phyloP scores from a whole-genome alignment of 164 flowering plant species.

The Chimonanthus salicifolius region DNA sequence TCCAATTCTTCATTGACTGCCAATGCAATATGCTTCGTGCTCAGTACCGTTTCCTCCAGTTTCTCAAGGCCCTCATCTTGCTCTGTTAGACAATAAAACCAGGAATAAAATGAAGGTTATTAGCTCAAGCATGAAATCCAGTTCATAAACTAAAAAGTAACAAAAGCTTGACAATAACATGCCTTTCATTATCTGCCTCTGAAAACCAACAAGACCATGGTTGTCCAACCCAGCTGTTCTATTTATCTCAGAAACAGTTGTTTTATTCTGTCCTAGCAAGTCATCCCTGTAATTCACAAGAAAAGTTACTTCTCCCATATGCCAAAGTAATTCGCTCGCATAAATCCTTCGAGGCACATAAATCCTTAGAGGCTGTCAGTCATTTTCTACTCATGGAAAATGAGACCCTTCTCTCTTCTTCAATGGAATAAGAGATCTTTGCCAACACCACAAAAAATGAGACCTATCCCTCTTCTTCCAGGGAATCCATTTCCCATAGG shows the following conservation, averaged over 20 bases:
- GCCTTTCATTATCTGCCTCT: slow-evolving; percentile 86
- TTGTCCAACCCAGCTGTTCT: slow-evolving; percentile 72
- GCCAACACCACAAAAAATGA: no score
- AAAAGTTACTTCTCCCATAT: not conserved
- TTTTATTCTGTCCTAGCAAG: slow-evolving; percentile 74
- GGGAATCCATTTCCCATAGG: no score
- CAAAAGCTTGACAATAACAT: slow-evolving; percentile 6
- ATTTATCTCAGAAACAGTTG: slow-evolving; percentile 48
- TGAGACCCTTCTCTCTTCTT: no score
- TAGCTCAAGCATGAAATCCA: not conserved
- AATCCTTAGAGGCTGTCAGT: no score
- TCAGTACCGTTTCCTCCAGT: slow-evolving; percentile 66
- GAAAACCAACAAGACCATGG: slow-evolving; percentile 72
- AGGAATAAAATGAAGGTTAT: not conserved
- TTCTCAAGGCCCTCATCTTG: slow-evolving; percentile 94
- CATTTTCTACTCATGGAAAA: no score
- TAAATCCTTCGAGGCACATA: not conserved
- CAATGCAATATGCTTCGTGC: slow-evolving; percentile 86
- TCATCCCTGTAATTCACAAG: slow-evolving; percentile 40
- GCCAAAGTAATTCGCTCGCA: not conserved
- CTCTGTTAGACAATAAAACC: slow-evolving; percentile 37
- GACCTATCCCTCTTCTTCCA: no score
- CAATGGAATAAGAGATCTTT: no score
- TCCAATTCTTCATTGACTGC: slow-evolving; percentile 85
- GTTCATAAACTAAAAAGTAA: not conserved